These are phyloP conservation scores for Viola odorata DNA, from an alignment of 345 rosid species.

Conservation along the genomic window DNA sequence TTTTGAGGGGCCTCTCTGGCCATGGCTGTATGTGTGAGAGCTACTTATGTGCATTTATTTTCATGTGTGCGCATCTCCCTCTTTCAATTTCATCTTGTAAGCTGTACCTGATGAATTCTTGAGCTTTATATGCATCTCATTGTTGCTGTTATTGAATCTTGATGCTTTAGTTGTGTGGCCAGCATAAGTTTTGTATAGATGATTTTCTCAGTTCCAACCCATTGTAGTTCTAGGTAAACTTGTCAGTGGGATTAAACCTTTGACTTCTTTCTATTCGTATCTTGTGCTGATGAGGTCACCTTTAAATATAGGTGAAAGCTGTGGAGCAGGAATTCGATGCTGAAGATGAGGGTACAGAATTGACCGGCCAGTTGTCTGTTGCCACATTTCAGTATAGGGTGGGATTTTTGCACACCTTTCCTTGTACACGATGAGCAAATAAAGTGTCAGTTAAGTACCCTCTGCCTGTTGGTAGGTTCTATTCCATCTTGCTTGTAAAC, in stretches of 20 bases:
- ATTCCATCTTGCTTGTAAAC: too few relatives aligned
- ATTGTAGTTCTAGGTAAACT: constrained; percentile 1
- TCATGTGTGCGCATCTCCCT: too few relatives aligned
- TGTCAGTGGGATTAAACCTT: constrained; percentile 2
- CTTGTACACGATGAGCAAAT: too few relatives aligned
- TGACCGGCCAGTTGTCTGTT: constrained; percentile 36
- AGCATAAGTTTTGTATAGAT: neutral
- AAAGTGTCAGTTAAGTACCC: too few relatives aligned
- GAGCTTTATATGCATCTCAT: neutral
- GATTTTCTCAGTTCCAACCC: neutral
- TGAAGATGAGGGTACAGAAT: constrained; percentile 38
- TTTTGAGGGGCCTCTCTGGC: neutral
- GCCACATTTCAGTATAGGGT: neutral
- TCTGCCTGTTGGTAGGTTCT: too few relatives aligned
- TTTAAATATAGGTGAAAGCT: constrained; percentile 58
- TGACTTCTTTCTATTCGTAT: neutral
- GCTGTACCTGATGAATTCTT: neutral
- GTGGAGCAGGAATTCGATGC: constrained; percentile 86
- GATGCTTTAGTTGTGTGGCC: too few relatives aligned
- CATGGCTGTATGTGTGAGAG: neutral
- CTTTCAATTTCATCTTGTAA: too few relatives aligned
- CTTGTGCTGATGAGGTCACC: constrained; percentile 8
- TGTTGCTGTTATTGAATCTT: neutral
- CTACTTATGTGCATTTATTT: neutral
- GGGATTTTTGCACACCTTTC: too few relatives aligned